Percentiles rank a stretch among this genome's conserved stretches.
Conservation (phyloP, 1,139 yeast species). For the Suhomyces bribrorum region DNA sequence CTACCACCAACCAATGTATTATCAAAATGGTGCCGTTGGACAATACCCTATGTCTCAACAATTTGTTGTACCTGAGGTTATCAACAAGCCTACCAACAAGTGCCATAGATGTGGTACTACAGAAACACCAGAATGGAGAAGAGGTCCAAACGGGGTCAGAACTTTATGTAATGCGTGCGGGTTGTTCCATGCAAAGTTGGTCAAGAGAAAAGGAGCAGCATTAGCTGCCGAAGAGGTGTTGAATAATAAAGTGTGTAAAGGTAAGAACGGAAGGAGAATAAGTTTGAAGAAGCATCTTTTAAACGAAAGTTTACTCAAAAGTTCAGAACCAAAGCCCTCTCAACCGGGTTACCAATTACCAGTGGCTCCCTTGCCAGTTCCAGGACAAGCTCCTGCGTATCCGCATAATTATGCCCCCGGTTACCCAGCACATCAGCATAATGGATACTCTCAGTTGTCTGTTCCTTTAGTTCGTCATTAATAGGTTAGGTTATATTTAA, state of each 20-base stretch:
- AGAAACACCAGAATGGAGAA: conserved; percentile 90
- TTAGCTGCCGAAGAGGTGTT: conserved; percentile 57
- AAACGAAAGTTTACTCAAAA: conserved; percentile 19
- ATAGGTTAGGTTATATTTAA: not conserved
- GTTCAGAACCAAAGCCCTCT: conserved; percentile 3
- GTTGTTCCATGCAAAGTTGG: conserved; percentile 72
- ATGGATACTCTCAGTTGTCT: conserved; percentile 14
- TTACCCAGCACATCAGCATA: conserved; percentile 5
- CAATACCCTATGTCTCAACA: conserved; percentile 17
- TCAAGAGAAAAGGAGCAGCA: conserved; percentile 65
- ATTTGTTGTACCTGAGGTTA: conserved; percentile 35
- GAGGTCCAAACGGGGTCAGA: conserved; percentile 84
- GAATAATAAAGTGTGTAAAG: conserved; percentile 48
- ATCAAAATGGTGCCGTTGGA: conserved; percentile 13
- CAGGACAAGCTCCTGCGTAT: conserved; percentile 5
- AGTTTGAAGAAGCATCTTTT: conserved; percentile 35
- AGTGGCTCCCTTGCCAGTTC: conserved; percentile 17
- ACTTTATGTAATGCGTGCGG: conserved; percentile 93
- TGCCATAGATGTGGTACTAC: conserved; percentile 77
- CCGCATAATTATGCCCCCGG: not conserved
- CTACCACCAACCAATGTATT: conserved; percentile 17
- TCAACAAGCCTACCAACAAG: conserved; percentile 39
- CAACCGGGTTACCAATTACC: conserved; percentile 8
- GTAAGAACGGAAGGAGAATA: conserved; percentile 48
- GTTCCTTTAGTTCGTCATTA: conserved; percentile 22